Percentiles rank a stretch among this genome's conserved stretches.
Evolutionary conservation across 1,139 yeast genomes (phyloP).

Genomic region (Groenewaldozyma auringiensis): DNA sequence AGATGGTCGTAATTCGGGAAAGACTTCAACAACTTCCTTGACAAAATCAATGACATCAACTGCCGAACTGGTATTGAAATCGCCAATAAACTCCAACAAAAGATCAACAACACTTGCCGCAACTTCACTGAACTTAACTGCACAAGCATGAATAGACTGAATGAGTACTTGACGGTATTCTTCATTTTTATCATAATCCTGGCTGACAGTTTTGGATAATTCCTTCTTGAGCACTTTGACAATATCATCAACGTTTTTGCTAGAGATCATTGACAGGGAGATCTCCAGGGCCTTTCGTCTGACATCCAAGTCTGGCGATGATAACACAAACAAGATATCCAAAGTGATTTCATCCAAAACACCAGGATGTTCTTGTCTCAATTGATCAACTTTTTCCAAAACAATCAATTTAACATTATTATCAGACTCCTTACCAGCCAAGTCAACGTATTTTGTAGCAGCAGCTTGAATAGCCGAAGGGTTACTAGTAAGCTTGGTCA

Average conservation of each 20-base stretch:
- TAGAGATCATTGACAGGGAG: slow-evolving; percentile 67
- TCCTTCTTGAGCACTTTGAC: slow-evolving; percentile 88
- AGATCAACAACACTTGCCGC: slow-evolving; percentile 88
- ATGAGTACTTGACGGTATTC: slow-evolving; percentile 88
- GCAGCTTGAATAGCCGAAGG: slow-evolving; percentile 64
- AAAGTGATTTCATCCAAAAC: slow-evolving; percentile 76
- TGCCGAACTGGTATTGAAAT: slow-evolving; percentile 78
- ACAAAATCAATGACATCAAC: slow-evolving; percentile 82
- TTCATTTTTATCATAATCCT: slow-evolving; percentile 60
- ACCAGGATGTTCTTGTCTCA: slow-evolving; percentile 72
- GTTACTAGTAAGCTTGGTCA: slow-evolving; percentile 63
- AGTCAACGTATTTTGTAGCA: slow-evolving; percentile 80
- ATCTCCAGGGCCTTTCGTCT: slow-evolving; percentile 82
- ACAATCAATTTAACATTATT: slow-evolving; percentile 91
- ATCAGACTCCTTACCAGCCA: slow-evolving; percentile 87
- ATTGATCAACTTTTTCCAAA: slow-evolving; percentile 73
- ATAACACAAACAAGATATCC: slow-evolving; percentile 77
- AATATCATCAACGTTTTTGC: slow-evolving; percentile 91
- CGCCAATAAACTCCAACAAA: slow-evolving; percentile 77
- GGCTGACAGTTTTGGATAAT: slow-evolving; percentile 61
- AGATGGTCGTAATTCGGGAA: slow-evolving; percentile 67
- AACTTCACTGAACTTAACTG: slow-evolving; percentile 81
- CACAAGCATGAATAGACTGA: slow-evolving; percentile 82
- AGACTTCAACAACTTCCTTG: slow-evolving; percentile 89
- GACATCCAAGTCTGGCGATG: slow-evolving; percentile 85